These are phyloP conservation scores for Anaeramoeba flamelloides DNA, from an alignment of 78 protist species.

Conservation along the genomic window DNA sequence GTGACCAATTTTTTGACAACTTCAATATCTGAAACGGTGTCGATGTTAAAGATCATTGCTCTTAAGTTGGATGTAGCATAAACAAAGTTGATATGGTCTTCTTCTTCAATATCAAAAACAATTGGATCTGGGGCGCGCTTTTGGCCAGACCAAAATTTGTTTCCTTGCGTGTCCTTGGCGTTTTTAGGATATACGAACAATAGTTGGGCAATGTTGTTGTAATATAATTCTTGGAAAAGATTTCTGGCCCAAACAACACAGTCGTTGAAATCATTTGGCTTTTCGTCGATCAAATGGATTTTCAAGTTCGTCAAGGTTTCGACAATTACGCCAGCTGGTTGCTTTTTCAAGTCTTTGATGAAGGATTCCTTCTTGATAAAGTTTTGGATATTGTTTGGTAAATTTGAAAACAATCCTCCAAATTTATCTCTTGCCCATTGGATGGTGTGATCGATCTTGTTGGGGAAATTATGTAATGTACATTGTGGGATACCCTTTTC, in stretches of 20 bases:
- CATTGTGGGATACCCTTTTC: conserved; percentile 77
- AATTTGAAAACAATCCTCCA: conserved; percentile 46
- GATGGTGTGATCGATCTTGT: conserved; percentile 78
- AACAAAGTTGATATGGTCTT: conserved; percentile 1
- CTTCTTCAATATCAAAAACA: conserved; percentile 3
- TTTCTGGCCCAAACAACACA: conserved; percentile 16
- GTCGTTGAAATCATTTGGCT: conserved; percentile 12
- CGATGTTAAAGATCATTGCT: conserved; percentile 26
- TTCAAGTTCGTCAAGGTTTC: conserved; percentile 6
- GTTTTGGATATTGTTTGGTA: not conserved
- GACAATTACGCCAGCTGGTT: not conserved
- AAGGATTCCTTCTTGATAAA: not conserved
- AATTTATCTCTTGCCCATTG: conserved; percentile 81
- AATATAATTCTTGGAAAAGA: conserved; percentile 9
- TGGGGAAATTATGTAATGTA: conserved; percentile 90
- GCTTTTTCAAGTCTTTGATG: not conserved
- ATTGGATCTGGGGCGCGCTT: conserved; percentile 9
- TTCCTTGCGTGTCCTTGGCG: conserved; percentile 11
- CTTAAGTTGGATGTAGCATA: conserved; percentile 1
- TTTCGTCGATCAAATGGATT: not conserved
- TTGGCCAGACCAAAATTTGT: conserved; percentile 17
- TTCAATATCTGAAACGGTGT: not conserved
- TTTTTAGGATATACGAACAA: not conserved
- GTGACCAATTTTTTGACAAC: not conserved
- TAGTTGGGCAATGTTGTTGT: not conserved